Percentiles rank a stretch among this genome's conserved stretches.
Conservation (phyloP, 177 flowering plant species). For the Telopea speciosissima region DNA sequence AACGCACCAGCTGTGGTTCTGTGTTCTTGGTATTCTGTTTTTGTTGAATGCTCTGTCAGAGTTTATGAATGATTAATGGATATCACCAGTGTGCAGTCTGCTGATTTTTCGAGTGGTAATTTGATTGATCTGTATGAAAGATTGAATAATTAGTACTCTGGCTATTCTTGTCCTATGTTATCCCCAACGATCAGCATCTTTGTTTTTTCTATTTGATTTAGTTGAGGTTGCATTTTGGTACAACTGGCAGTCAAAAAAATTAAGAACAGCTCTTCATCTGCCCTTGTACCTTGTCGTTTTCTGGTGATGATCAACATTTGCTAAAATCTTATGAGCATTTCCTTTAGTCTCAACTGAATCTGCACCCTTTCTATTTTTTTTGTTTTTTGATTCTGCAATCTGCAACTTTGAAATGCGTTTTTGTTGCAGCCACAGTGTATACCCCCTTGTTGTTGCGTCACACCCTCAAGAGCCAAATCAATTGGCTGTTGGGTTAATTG, state of each 20-base stretch:
- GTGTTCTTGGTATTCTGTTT: not conserved
- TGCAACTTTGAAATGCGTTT: not conserved
- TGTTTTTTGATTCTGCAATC: not conserved
- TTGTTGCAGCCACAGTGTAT: constrained; percentile 30
- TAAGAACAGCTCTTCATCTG: not conserved
- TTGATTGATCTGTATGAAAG: not conserved
- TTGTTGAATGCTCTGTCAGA: not conserved
- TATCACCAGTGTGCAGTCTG: not conserved
- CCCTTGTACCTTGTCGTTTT: not conserved
- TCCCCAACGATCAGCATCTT: not conserved
- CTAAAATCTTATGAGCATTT: not conserved
- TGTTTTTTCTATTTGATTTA: not conserved
- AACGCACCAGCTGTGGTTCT: not conserved
- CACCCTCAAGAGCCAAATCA: constrained; percentile 66
- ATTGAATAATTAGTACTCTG: not conserved
- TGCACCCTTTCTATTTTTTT: no score
- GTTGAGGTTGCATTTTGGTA: not conserved
- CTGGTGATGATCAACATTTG: no score
- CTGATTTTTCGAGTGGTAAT: not conserved
- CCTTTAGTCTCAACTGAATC: not conserved
- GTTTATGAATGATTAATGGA: not conserved
- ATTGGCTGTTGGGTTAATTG: constrained; percentile 56
- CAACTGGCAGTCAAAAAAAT: not conserved
- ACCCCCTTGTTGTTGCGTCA: constrained; percentile 47
- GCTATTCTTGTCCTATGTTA: not conserved